Conservation (phyloP, 192 early-diverging fungal species). For the Backusella parvicylindrica region DNA sequence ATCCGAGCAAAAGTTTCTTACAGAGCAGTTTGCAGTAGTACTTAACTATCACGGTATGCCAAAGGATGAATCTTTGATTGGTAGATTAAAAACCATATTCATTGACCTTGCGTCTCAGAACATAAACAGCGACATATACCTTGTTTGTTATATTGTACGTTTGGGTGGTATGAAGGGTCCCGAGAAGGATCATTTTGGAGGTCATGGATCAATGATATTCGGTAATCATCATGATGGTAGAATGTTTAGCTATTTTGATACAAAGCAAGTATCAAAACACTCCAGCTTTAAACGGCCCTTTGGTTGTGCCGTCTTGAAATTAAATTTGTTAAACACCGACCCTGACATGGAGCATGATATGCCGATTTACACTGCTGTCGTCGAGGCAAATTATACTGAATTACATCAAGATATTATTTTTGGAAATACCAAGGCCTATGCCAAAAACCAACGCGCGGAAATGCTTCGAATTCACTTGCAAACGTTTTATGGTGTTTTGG, state of each 20-base stretch:
- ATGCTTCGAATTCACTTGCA: slow-evolving; percentile 42
- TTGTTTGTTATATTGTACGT: slow-evolving; percentile 61
- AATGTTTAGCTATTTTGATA: slow-evolving; percentile 5
- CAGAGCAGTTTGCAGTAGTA: slow-evolving; percentile 58
- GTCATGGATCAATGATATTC: slow-evolving; percentile 25
- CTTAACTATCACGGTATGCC: slow-evolving; percentile 57
- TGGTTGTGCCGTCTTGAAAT: slow-evolving; percentile 57
- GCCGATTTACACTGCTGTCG: slow-evolving; percentile 46
- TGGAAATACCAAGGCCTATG: slow-evolving; percentile 41
- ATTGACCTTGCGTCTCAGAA: slow-evolving; percentile 53
- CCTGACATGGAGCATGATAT: slow-evolving; percentile 41
- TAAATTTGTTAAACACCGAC: slow-evolving; percentile 20
- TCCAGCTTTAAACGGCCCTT: slow-evolving; percentile 50
- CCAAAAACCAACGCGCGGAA: slow-evolving; percentile 39
- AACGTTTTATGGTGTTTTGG: slow-evolving; percentile 40
- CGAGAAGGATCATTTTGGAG: slow-evolving; percentile 33
- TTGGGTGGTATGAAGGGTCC: slow-evolving; percentile 58
- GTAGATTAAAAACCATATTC: slow-evolving; percentile 56
- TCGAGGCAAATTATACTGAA: slow-evolving; percentile 45
- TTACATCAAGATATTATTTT: slow-evolving; percentile 58
- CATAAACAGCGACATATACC: slow-evolving; percentile 44
- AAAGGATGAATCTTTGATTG: slow-evolving; percentile 37
- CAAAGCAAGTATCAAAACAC: neutral
- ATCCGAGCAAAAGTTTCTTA: slow-evolving; percentile 40
- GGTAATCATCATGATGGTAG: neutral